phyloP scores from a whole-genome alignment of 2,329 filamentous ascomycete genomes.

The Colletotrichum shisoi region DNA sequence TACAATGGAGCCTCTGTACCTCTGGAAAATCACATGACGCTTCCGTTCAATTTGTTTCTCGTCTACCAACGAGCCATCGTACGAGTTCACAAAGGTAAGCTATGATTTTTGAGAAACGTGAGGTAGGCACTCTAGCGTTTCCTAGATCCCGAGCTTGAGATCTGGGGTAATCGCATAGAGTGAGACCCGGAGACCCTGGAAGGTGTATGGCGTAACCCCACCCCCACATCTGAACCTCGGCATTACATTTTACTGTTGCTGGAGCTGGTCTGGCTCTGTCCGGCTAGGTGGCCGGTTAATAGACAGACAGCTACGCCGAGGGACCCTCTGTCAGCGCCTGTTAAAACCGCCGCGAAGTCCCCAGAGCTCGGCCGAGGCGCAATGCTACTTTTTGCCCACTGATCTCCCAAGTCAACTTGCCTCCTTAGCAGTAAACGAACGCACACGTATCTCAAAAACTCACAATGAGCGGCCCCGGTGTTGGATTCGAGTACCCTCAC shows the following conservation, averaged over 20 bases:
- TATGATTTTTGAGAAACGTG: slow-evolving; percentile 12
- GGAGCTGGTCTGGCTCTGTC: slow-evolving; percentile 20
- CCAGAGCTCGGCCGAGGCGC: slow-evolving; percentile 32
- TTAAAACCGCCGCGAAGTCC: slow-evolving; percentile 36
- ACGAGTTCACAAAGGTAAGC: not conserved
- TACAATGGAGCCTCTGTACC: not conserved
- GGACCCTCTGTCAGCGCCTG: slow-evolving; percentile 17
- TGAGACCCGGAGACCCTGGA: too few relatives aligned
- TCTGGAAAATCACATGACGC: not conserved
- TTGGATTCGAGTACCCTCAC: slow-evolving; percentile 80
- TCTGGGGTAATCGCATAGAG: slow-evolving; percentile 24
- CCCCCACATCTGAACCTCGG: slow-evolving; percentile 40
- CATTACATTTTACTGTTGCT: slow-evolving; percentile 34
- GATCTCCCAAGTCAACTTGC: slow-evolving; percentile 1
- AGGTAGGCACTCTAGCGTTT: not conserved
- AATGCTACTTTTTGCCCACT: slow-evolving; percentile 16
- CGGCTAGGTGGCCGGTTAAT: slow-evolving; percentile 26
- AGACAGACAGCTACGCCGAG: slow-evolving; percentile 36
- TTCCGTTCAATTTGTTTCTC: not conserved
- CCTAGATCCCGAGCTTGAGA: slow-evolving; percentile 32
- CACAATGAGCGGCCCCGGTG: slow-evolving; percentile 57
- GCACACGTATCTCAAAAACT: not conserved
- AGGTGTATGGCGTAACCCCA: slow-evolving; percentile 26
- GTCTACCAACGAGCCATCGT: not conserved
- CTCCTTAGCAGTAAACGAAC: not conserved